Evolutionary conservation across 176 grass and related monocot species (phyloP).

Genomic region (Oropetium thomaeum): DNA sequence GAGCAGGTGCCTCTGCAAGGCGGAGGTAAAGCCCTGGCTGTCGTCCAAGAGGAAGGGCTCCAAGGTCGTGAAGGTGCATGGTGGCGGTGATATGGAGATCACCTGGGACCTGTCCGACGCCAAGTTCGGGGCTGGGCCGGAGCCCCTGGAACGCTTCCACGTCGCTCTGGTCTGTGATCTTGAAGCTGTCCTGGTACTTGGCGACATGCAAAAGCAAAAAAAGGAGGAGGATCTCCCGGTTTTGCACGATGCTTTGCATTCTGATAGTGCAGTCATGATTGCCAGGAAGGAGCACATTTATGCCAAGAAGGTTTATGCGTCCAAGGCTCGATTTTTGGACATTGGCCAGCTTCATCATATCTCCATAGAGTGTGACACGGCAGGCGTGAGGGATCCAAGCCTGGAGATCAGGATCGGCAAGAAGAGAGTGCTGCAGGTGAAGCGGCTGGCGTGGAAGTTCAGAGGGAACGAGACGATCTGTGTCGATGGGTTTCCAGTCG

Average conservation of each 20-base stretch:
- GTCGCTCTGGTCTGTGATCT: slow-evolving; percentile 44
- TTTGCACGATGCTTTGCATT: slow-evolving; percentile 1
- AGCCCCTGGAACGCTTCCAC: slow-evolving; percentile 50
- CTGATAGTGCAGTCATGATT: slow-evolving; percentile 40
- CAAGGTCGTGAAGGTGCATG: slow-evolving; percentile 33
- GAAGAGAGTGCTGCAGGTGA: slow-evolving; percentile 58
- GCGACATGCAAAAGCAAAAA: neutral
- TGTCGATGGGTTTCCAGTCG: slow-evolving; percentile 54
- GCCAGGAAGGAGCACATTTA: slow-evolving; percentile 57
- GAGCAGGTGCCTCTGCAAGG: slow-evolving; percentile 44
- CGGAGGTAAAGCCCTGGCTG: slow-evolving; percentile 58
- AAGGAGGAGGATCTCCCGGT: neutral
- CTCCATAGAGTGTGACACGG: slow-evolving; percentile 44
- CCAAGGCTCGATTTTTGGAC: slow-evolving; percentile 45
- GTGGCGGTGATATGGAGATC: slow-evolving; percentile 33
- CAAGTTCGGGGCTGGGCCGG: slow-evolving; percentile 38
- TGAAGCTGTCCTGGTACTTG: slow-evolving; percentile 49
- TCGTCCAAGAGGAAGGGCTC: slow-evolving; percentile 55
- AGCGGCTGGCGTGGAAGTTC: slow-evolving; percentile 58
- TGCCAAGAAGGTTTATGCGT: slow-evolving; percentile 45
- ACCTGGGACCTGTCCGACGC: slow-evolving; percentile 56
- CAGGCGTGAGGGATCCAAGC: slow-evolving; percentile 48
- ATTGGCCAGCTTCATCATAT: slow-evolving; percentile 44
- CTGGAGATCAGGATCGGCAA: slow-evolving; percentile 59
- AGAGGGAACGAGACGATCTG: slow-evolving; percentile 54